Evolutionary conservation across 2,329 filamentous ascomycete species (phyloP).

Genomic region (Chaetoscypha palmicola): DNA sequence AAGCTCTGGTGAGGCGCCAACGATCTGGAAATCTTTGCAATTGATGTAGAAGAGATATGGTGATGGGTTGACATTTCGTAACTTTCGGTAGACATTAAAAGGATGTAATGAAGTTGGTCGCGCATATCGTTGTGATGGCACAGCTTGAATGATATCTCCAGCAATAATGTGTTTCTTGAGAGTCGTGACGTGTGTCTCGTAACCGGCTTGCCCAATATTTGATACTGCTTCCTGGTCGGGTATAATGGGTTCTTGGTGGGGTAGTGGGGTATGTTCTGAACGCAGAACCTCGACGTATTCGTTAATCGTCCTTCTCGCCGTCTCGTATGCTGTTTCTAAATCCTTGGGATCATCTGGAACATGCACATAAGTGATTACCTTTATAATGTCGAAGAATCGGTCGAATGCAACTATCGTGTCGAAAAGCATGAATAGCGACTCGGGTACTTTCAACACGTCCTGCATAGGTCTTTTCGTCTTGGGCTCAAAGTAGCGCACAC

Average conservation of each 20-base stretch:
- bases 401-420: slow-evolving; percentile 93
- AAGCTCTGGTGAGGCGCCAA: slow-evolving; percentile 90
- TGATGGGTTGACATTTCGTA: slow-evolving; percentile 95
- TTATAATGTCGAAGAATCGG: slow-evolving; percentile 86
- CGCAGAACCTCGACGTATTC: slow-evolving; percentile 65
- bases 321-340: slow-evolving; percentile 62
- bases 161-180: slow-evolving; percentile 86
- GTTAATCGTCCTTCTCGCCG: slow-evolving; percentile 57
- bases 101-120: slow-evolving; percentile 86
- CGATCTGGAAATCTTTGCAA: slow-evolving; percentile 86
- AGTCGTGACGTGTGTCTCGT: slow-evolving; percentile 78
- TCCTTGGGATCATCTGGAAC: slow-evolving; percentile 52
- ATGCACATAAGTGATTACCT: slow-evolving; percentile 84
- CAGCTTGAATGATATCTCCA: slow-evolving; percentile 96
- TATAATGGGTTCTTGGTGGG: slow-evolving; percentile 65
- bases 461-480: slow-evolving; percentile 86
- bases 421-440: slow-evolving; percentile 95
- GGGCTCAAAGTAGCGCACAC: slow-evolving; percentile 94
- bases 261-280: slow-evolving; percentile 67
- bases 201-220: slow-evolving; percentile 83
- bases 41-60: slow-evolving; percentile 96
- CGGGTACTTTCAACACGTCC: slow-evolving; percentile 81
- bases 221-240: slow-evolving; percentile 76
- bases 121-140: slow-evolving; percentile 88
- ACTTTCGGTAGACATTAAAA: slow-evolving; percentile 95